A percentile compares a stretch with the other conserved stretches of the same genome.
phyloP scores from a whole-genome alignment of 768 basidiomycete species.

The Cystofilobasidium capitatum region DNA sequence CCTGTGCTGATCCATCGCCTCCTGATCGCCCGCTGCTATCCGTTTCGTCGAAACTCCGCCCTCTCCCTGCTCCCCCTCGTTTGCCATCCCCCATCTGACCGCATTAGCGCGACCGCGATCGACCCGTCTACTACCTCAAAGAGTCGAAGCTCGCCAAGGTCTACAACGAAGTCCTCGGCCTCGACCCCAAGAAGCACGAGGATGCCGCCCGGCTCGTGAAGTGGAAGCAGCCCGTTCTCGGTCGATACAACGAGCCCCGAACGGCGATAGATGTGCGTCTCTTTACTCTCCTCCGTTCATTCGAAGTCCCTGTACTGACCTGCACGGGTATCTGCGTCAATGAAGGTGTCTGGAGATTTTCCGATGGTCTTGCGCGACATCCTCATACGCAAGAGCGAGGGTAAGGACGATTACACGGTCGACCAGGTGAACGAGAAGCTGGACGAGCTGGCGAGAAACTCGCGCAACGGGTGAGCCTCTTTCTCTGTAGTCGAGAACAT shows the following conservation, averaged over 20 bases:
- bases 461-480: conserved; percentile 1
- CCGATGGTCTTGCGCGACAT: conserved; percentile 75
- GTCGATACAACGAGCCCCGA: background rate
- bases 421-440: conserved; percentile 72
- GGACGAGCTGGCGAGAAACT: conserved; percentile 64
- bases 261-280: background rate
- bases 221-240: conserved; percentile 53
- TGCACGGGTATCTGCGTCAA: background rate
- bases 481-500: no score
- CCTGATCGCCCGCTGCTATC: background rate
- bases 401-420: conserved; percentile 59
- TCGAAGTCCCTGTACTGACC: background rate
- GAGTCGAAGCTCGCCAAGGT: conserved; percentile 88
- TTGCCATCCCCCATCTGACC: background rate
- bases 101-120: conserved; percentile 78
- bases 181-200: conserved; percentile 48
- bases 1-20: background rate
- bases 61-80: background rate
- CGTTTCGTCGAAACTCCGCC: background rate
- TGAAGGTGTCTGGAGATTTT: conserved; percentile 59
- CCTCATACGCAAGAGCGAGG: conserved; percentile 62
- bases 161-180: conserved; percentile 79
- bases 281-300: background rate
- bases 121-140: conserved; percentile 85
- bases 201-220: conserved; percentile 73